phyloP scores from a whole-genome alignment of 2,329 filamentous ascomycete genomes.

The Sphaceloma murrayae region DNA sequence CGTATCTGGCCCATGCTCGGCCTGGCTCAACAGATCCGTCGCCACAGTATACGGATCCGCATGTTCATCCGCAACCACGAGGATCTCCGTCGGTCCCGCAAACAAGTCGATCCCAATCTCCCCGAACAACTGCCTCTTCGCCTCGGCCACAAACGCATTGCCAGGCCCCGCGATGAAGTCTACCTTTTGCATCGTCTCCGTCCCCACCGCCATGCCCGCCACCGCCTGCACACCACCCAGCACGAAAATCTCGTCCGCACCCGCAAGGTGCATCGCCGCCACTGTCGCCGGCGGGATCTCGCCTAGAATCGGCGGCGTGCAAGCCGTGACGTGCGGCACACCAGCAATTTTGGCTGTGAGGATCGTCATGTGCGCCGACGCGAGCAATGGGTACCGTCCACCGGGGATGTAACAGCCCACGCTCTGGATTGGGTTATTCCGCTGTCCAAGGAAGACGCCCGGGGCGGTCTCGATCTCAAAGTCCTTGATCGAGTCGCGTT shows the following conservation, averaged over 20 bases:
- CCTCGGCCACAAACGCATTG: slow-evolving; percentile 47
- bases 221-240: slow-evolving; percentile 44
- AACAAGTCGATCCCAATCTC: slow-evolving; percentile 47
- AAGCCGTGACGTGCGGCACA: slow-evolving; percentile 43
- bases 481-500: slow-evolving; percentile 39
- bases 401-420: slow-evolving; percentile 44
- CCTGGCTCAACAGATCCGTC: slow-evolving; percentile 41
- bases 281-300: slow-evolving; percentile 45
- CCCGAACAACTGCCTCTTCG: slow-evolving; percentile 45
- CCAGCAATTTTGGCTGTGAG: slow-evolving; percentile 47
- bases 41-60: slow-evolving; percentile 40
- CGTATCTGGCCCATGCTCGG: slow-evolving; percentile 45
- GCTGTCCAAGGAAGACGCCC: slow-evolving; percentile 44
- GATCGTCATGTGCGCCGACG: slow-evolving; percentile 48
- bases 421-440: slow-evolving; percentile 39
- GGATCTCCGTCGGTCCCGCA: slow-evolving; percentile 45
- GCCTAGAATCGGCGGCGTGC: slow-evolving; percentile 44
- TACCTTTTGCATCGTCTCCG: slow-evolving; percentile 40
- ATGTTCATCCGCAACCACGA: slow-evolving; percentile 40
- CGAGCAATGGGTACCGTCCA: slow-evolving; percentile 45
- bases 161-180: slow-evolving; percentile 47
- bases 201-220: slow-evolving; percentile 40
- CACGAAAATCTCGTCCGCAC: slow-evolving; percentile 38
- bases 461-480: slow-evolving; percentile 44
- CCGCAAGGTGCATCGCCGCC: slow-evolving; percentile 42